Base-by-base conservation (phyloP, 805 yeast species). In the Metschnikowia reukaufii region DNA sequence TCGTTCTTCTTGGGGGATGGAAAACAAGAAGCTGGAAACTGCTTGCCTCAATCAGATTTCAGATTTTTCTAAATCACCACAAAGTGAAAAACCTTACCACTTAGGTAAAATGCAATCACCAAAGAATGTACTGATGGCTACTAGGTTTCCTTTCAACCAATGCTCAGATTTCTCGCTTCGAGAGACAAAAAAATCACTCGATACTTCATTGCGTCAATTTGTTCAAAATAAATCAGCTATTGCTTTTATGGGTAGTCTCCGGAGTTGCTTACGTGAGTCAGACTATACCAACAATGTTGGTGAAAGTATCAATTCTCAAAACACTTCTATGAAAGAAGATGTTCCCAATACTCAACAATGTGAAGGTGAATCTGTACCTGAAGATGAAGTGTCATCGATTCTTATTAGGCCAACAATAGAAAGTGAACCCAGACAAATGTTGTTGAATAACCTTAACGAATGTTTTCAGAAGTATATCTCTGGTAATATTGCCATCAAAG, bases 141-240 rank as follows among this genome's bases (percentile, higher is more conserved):
- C 34, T 6, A 20, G 34, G 25, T 53, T 49, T 18, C 54, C 50
- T 10, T 45, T 52, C 29, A 40, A 45, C 27, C 54, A 49, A 29
- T 52, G 56, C 39, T 37, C 51, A 2, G 47, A 51, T n/a, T 19
- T 36, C 3, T 10, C 32, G 1, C 52, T 52, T 8, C 32, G 37
- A 2, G 56, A 54, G 13, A 27, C 54, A 21, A 41, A 38, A 23
- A 40, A 47, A 9, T 49, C 52, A 3, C 20, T 47, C 9, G 38
- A 48, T 20, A 42, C 47, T 15, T 44, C 56, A 2, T 19, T 42
- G 20, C 39, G 39, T 8, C 34, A 36, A 7, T 42, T 35, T 15
- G 27, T 35, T 15, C 40, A 36, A 2, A 36, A 23, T 16, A 35
- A 27, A n/a, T n/a, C 35, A 13, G 27, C 45, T n/a, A 35, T 42